A percentile compares a stretch with the other conserved stretches of the same genome.
Evolutionary conservation across 2,329 filamentous ascomycete genomes (phyloP).

Genomic region (Hypoxylon sp.): DNA sequence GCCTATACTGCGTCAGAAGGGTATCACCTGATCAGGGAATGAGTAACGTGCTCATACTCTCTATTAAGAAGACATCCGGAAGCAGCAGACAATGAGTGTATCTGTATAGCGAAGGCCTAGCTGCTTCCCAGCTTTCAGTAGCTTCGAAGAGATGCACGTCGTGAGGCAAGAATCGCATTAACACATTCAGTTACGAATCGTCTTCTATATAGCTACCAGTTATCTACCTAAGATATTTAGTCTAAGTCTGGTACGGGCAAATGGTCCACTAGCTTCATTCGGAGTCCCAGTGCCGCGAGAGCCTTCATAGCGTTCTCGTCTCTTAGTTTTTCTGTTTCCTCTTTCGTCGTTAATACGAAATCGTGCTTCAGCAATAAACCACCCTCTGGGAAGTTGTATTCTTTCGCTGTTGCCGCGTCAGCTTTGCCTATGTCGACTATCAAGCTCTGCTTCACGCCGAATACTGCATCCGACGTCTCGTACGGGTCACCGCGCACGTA

Average conservation of each 20-base stretch:
- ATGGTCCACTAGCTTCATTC: slow-evolving; percentile 81
- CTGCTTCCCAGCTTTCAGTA: background rate
- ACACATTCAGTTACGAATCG: background rate
- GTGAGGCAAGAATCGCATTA: background rate
- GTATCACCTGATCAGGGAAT: background rate
- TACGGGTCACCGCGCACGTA: slow-evolving; percentile 85
- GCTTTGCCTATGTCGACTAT: slow-evolving; percentile 73
- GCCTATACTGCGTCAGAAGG: background rate
- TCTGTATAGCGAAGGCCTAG: background rate
- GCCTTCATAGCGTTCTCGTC: slow-evolving; percentile 76
- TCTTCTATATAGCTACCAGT: background rate
- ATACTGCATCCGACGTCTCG: slow-evolving; percentile 86
- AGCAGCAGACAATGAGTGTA: too few relatives aligned
- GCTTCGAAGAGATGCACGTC: background rate
- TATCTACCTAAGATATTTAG: slow-evolving; percentile 44
- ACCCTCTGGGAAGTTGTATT: slow-evolving; percentile 76
- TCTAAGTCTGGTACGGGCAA: slow-evolving; percentile 80
- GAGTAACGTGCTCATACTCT: background rate
- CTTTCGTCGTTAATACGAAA: slow-evolving; percentile 81
- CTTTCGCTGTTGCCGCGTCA: slow-evolving; percentile 66
- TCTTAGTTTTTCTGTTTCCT: slow-evolving; percentile 76
- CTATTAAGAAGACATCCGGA: background rate
- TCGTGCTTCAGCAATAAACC: slow-evolving; percentile 77
- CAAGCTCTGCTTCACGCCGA: slow-evolving; percentile 86
- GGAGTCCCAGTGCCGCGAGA: slow-evolving; percentile 74